Conservation (phyloP, 2,329 filamentous ascomycete species). For the Claviceps monticola region DNA sequence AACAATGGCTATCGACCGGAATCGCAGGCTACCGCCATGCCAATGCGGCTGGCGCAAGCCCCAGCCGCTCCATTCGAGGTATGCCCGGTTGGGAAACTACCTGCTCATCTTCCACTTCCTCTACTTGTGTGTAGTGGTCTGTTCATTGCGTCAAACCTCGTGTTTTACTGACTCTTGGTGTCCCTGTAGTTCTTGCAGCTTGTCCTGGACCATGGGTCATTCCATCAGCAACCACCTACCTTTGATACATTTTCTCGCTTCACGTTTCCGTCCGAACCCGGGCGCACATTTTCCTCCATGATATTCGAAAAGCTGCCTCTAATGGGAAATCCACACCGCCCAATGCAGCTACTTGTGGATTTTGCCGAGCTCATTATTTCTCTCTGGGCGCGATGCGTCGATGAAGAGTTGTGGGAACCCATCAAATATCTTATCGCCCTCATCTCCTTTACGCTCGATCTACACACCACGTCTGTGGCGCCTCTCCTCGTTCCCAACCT, state of each 20-base stretch:
- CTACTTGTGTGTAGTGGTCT: not conserved
- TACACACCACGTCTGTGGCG: constrained; percentile 45
- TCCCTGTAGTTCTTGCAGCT: constrained; percentile 43
- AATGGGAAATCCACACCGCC: constrained; percentile 35
- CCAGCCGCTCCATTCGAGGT: constrained; percentile 30
- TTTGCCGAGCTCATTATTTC: constrained; percentile 50
- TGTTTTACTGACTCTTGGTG: not conserved
- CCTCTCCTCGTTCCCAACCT: constrained; percentile 45
- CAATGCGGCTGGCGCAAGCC: constrained; percentile 12
- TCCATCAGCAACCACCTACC: constrained; percentile 42
- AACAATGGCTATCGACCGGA: constrained; percentile 13
- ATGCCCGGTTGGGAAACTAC: constrained; percentile 8
- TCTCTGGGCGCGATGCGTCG: constrained; percentile 54
- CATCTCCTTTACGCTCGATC: constrained; percentile 47
- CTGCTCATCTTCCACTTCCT: not conserved
- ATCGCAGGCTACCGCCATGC: constrained; percentile 8
- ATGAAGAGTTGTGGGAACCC: constrained; percentile 49
- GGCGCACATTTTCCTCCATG: constrained; percentile 44
- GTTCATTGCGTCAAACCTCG: not conserved
- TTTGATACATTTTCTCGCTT: constrained; percentile 55
- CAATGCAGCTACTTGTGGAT: constrained; percentile 44
- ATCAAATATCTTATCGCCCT: constrained; percentile 52
- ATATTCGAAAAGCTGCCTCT: constrained; percentile 54
- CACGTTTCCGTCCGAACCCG: constrained; percentile 48
- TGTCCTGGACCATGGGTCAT: constrained; percentile 47